Evolutionary conservation across 176 grass and related monocot genomes (phyloP), one percentile per base, ranked within the genome.

Genomic region (Hyparrhenia diplandra): DNA sequence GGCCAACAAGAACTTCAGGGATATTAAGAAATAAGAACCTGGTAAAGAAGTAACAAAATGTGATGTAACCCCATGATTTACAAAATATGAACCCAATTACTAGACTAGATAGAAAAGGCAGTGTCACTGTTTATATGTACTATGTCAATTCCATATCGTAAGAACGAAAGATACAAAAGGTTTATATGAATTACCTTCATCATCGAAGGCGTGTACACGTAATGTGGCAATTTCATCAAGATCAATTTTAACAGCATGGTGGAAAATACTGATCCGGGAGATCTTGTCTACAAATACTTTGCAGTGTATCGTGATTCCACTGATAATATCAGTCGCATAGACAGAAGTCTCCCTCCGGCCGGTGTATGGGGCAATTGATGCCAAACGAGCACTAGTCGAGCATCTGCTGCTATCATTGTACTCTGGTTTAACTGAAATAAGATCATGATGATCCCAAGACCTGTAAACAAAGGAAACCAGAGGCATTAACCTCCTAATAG

Each of bases 331-430:
- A 42, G 92, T 94, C 61, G 95, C 95, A 63, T 98, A 94, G 69
- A 98, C 86, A 89, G 92, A 92, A 58, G 95, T 98, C 84, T 98
- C 95, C 82, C 83, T 98, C n/a, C 92, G 64, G 6, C 95, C 95
- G 1, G 5, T 82, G 79, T 92, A 98, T 73, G 83, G 92, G 9
- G 95, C 84, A 83, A 94, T 86, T 23, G 95, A 98, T 77, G 89
- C 65, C 65, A 98, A 74, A 13, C 88, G 87, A 68, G 92, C 92
- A 46, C 92, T 94, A 46, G 95, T 98, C 3, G 95, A 98, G 71
- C 95, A 98, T 64, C 83, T 83, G 73, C 90, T 98, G 46, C 83
- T 92, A 51, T 84, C 69, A 74, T 98, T 94, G 75, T 92, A 98
- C 90, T 98, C 95, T 12, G 95, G 92, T 80, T 85, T 85, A 72